Conservation (phyloP, 2,329 filamentous ascomycete genomes). For the Byssothecium circinans region DNA sequence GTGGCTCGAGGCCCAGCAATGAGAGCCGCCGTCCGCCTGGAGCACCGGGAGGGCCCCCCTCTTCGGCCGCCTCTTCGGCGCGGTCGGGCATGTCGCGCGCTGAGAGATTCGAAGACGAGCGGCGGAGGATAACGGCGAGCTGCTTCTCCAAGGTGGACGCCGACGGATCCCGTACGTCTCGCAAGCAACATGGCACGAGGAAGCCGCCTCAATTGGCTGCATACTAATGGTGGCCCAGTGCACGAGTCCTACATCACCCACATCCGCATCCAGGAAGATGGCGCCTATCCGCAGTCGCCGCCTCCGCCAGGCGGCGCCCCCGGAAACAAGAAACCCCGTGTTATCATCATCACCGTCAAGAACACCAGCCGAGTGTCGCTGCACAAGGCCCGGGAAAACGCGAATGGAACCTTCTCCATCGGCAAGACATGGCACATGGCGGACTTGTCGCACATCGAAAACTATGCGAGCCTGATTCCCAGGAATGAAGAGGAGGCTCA, state of each 20-base stretch:
- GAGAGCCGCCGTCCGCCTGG: constrained; percentile 29
- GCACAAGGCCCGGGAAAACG: constrained; percentile 96
- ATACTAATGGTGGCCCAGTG: constrained; percentile 51
- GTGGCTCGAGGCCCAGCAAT: constrained; percentile 24
- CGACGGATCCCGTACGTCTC: constrained; percentile 75
- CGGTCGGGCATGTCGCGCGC: constrained; percentile 55
- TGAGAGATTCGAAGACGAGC: constrained; percentile 95
- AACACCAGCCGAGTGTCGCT: constrained; percentile 91
- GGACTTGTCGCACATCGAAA: constrained; percentile 81
- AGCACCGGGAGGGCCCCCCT: constrained; percentile 30
- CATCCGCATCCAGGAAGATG: constrained; percentile 87
- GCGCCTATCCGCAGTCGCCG: constrained; percentile 76
- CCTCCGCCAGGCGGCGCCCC: constrained; percentile 76
- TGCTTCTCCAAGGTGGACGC: constrained; percentile 90
- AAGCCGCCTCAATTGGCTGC: neutral
- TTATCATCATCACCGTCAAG: constrained; percentile 91
- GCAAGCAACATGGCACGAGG: neutral
- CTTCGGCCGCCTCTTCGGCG: constrained; percentile 27
- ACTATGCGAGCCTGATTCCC: constrained; percentile 67
- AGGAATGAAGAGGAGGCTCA: constrained; percentile 62
- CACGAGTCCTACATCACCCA: constrained; percentile 98
- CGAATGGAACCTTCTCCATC: constrained; percentile 91
- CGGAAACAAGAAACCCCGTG: constrained; percentile 79
- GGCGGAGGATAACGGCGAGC: constrained; percentile 88
- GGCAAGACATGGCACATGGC: constrained; percentile 98